Evolutionary conservation across 176 grass and related monocot species (phyloP).

Genomic region (maize (Zea mays)): Zm-B73-REFERENCE-NAM-5.0 NC_050096.1:295017501-295018000

Average conservation of each 20-base stretch:
- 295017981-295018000: conserved; percentile 40
- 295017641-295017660: conserved; percentile 41
- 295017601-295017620: conserved; percentile 80
- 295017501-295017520: conserved; percentile 63
- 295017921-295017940: no score
- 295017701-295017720: conserved; percentile 65
- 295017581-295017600: conserved; percentile 77
- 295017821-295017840: no score
- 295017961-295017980: no score
- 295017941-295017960: no score
- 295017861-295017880: no score
- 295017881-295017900: conserved; percentile 34
- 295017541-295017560: conserved; percentile 56
- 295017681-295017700: conserved; percentile 70
- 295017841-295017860: no score
- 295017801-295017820: no score
- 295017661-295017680: conserved; percentile 58
- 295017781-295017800: no score
- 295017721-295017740: conserved; percentile 84
- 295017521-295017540: conserved; percentile 48
- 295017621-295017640: conserved; percentile 84
- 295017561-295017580: conserved; percentile 56
- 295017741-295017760: not conserved
- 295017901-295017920: no score
- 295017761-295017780: no score